phyloP scores from a whole-genome alignment of 2,329 filamentous ascomycete genomes.

The Trichoderma hamatum region DNA sequence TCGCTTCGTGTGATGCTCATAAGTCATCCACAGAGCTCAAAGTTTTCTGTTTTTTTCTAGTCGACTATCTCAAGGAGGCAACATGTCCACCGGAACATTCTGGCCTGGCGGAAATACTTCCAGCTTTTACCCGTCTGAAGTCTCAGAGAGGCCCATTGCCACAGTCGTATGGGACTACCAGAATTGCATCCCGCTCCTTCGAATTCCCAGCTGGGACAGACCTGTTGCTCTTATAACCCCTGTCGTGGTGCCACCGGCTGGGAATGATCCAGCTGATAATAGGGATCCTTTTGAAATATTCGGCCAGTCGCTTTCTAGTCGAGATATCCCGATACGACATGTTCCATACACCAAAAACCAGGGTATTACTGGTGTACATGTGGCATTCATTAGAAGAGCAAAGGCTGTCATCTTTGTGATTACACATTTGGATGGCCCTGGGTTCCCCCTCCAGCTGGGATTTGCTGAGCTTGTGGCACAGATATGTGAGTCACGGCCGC shows the following conservation, averaged over 20 bases:
- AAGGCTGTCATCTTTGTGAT: conserved; percentile 64
- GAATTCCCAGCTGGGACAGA: conserved; percentile 51
- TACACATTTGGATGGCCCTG: conserved; percentile 50
- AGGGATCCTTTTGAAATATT: conserved; percentile 74
- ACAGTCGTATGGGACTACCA: conserved; percentile 48
- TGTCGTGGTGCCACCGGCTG: conserved; percentile 50
- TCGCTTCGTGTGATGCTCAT: neutral
- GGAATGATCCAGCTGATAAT: conserved; percentile 45
- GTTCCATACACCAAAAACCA: conserved; percentile 68
- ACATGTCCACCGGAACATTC: conserved; percentile 14
- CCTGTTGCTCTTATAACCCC: conserved; percentile 66
- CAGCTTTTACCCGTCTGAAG: neutral
- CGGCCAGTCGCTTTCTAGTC: conserved; percentile 62
- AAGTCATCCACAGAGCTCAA: neutral
- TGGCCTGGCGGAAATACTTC: neutral
- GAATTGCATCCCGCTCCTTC: conserved; percentile 52
- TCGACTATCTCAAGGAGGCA: neutral
- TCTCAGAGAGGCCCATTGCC: conserved; percentile 24
- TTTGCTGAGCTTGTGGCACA: conserved; percentile 51
- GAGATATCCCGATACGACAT: conserved; percentile 67
- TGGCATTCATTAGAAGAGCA: conserved; percentile 63
- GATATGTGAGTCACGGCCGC: conserved; percentile 52
- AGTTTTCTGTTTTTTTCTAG: neutral
- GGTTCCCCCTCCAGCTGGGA: conserved; percentile 56
- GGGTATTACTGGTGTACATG: conserved; percentile 67